phyloP scores from a whole-genome alignment of 75 land plant genomes.

The Gnetum montanum region DNA sequence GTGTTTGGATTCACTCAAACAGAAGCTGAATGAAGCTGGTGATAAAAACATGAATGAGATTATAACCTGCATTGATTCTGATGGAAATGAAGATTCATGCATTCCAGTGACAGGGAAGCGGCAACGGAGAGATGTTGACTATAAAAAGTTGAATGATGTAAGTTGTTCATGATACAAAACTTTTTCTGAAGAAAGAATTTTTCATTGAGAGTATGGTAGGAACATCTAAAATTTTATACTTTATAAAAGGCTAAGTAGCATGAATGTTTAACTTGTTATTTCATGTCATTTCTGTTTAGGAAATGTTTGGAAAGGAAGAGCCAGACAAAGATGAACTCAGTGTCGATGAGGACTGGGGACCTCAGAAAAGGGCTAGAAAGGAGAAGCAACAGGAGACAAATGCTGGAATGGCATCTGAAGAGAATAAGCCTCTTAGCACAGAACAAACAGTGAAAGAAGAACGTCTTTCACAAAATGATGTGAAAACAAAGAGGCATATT shows the following conservation, averaged over 20 bases:
- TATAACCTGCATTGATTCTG: constrained; percentile 11
- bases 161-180: constrained; percentile 13
- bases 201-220: background rate
- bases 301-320: constrained; percentile 72
- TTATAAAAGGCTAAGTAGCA: background rate
- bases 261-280: background rate
- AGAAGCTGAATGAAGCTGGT: constrained; percentile 9
- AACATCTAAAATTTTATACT: too few relatives aligned
- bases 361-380: constrained; percentile 23
- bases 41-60: constrained; percentile 1
- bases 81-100: constrained; percentile 18
- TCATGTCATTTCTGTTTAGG: constrained; percentile 26
- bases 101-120: constrained; percentile 29
- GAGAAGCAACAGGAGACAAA: constrained; percentile 24
- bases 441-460: constrained; percentile 2
- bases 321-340: constrained; percentile 34
- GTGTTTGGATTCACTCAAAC: background rate
- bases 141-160: constrained; percentile 87
- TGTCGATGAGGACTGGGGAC: constrained; percentile 90
- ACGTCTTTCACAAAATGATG: background rate
- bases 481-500: constrained; percentile 11
- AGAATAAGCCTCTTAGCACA: constrained; percentile 3
- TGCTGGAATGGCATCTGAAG: constrained; percentile 13
- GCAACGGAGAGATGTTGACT: constrained; percentile 77
- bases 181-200: too few relatives aligned